Conservation (phyloP, 2,329 filamentous ascomycete species). For the Aspergillus viridinutans region DNA sequence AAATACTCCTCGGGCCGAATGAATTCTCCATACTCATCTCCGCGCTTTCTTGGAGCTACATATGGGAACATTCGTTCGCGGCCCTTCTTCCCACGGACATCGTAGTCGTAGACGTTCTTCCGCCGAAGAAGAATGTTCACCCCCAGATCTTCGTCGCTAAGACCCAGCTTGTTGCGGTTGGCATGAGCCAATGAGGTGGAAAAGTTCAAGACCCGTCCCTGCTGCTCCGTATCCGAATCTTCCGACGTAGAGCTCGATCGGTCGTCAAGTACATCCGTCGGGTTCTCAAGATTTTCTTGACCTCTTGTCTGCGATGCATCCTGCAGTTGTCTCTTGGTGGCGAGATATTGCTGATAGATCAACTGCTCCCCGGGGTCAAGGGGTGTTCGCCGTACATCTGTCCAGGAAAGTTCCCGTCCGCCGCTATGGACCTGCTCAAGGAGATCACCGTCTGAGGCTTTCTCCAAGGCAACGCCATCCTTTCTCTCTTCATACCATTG, state of each 20-base stretch:
- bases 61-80: slow-evolving; percentile 90
- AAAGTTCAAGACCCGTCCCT: slow-evolving; percentile 86
- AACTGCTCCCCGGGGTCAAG: slow-evolving; percentile 72
- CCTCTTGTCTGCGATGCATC: slow-evolving; percentile 70
- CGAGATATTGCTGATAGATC: slow-evolving; percentile 87
- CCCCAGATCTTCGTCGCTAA: slow-evolving; percentile 86
- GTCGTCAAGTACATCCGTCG: slow-evolving; percentile 66
- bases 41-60: slow-evolving; percentile 70
- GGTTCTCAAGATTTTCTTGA: slow-evolving; percentile 66
- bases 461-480: slow-evolving; percentile 60
- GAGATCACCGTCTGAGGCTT: slow-evolving; percentile 51
- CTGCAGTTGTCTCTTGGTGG: slow-evolving; percentile 81
- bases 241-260: slow-evolving; percentile 85
- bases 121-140: slow-evolving; percentile 85
- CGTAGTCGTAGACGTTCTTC: slow-evolving; percentile 89
- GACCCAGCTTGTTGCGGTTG: slow-evolving; percentile 76
- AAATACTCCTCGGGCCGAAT: slow-evolving; percentile 93
- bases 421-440: slow-evolving; percentile 65
- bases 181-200: slow-evolving; percentile 80
- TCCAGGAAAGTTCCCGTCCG: slow-evolving; percentile 59
- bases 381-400: slow-evolving; percentile 58
- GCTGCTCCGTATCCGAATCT: slow-evolving; percentile 82
- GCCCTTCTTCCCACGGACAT: slow-evolving; percentile 85
- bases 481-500: slow-evolving; percentile 69
- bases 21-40: slow-evolving; percentile 88